A percentile compares a stretch with the other conserved stretches of the same genome.
Conservation (phyloP, 2,329 filamentous ascomycete species). For the Neospermospora avenae region DNA sequence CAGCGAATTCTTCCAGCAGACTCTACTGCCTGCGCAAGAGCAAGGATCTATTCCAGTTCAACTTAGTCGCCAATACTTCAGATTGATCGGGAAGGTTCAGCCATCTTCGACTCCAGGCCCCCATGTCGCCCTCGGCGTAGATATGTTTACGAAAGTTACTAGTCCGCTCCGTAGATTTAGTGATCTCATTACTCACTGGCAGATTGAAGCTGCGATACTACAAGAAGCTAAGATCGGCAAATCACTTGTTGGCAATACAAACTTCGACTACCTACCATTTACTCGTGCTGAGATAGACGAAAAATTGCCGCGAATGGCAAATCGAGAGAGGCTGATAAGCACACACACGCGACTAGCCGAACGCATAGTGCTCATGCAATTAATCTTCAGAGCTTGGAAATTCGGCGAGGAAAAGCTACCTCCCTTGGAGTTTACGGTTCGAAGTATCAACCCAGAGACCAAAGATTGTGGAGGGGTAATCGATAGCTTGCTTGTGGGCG, state of each 20-base stretch:
- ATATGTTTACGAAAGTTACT: constrained; percentile 61
- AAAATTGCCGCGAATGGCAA: constrained; percentile 29
- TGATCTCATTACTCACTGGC: constrained; percentile 64
- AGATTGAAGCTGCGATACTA: constrained; percentile 57
- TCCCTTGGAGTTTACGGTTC: constrained; percentile 39
- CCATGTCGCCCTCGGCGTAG: constrained; percentile 55
- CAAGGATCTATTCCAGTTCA: constrained; percentile 7
- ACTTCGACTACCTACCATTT: constrained; percentile 33
- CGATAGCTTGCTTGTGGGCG: constrained; percentile 10
- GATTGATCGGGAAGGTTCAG: constrained; percentile 48
- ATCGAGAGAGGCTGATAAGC: constrained; percentile 28
- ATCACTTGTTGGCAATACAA: constrained; percentile 37
- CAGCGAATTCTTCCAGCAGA: constrained; percentile 23
- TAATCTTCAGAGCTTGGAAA: constrained; percentile 57
- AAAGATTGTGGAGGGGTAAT: constrained; percentile 7
- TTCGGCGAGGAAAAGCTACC: constrained; percentile 48
- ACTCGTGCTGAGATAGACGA: constrained; percentile 28
- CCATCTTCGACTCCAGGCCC: constrained; percentile 51
- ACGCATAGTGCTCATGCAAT: constrained; percentile 56
- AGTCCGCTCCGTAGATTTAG: constrained; percentile 63
- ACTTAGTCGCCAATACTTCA: constrained; percentile 26
- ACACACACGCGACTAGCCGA: constrained; percentile 28
- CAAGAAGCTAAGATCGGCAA: constrained; percentile 40
- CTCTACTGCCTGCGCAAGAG: constrained; percentile 27
- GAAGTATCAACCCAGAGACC: constrained; percentile 6